Evolutionary conservation across 2,329 filamentous ascomycete species (phyloP), one percentile per base, ranked within the genome.

Genomic region (Fusarium annulatum): DNA sequence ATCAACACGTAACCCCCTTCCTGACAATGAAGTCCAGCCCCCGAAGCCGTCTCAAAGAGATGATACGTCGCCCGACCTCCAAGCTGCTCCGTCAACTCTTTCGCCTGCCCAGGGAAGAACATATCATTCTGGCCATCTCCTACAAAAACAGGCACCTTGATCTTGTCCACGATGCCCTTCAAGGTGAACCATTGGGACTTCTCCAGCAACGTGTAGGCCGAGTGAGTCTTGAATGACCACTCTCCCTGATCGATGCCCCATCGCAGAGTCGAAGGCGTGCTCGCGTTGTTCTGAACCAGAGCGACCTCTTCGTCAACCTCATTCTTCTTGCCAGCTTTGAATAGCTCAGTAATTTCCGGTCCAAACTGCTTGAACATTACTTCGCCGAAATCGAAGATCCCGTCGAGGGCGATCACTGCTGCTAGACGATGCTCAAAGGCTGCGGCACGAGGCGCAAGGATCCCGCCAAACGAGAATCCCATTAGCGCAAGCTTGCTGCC

Each of bases 401-500:
- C 53, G 11, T 67, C 64, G 23, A 67, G 58, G 5, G 62, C 62
- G 1, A 67, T 48, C 1, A 81, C 74, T 2, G 84, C 85, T 1
- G 79, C 77, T 15, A 86, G 67, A 5, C 85, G 82, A 55, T 79
- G 81, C 64, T 87, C 85, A 67, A 84, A 85, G 1, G 84, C 83
- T 1, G 85, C 84, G 2, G 84, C 85, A 9, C 84, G 81, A 3
- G 82, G 73, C 8, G 79, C 81, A 1, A 86, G 79, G 30, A 79
- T 81, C 0, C 84, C 84, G 9, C 84, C 84, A 49, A 86, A 80
- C 4, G 84, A 85, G 59, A 80, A 75, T 18, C 85, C 85, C 28
- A 84, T 51, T 4, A 86, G 74, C 7, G 73, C 84, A 4, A 86
- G 43, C 36, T 80, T 64, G 74, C 73, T 49, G 12, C 57, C 34